These are phyloP conservation scores for Chiua sp. DNA, from an alignment of 1,284 basidiomycete species.

Conservation along the genomic window DNA sequence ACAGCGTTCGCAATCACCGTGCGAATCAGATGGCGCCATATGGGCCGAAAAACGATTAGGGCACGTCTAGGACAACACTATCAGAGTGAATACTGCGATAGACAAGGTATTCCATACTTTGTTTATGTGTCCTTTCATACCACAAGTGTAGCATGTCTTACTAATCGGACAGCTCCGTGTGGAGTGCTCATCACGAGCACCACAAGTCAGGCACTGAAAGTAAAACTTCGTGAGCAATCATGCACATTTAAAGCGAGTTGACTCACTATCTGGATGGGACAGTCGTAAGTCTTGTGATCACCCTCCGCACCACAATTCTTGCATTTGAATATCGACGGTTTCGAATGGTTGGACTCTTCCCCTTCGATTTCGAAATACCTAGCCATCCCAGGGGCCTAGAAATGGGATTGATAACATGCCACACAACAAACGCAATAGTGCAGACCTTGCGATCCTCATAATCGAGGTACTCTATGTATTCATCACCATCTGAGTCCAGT, in stretches of 20 bases:
- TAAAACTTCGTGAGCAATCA: conserved; percentile 5
- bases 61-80: conserved; percentile 61
- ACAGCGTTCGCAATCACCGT: conserved; percentile 77
- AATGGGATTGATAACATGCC: conserved; percentile 9
- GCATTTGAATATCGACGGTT: conserved; percentile 59
- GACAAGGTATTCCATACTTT: conserved; percentile 47
- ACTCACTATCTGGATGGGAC: conserved; percentile 71
- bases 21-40: conserved; percentile 35
- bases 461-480: conserved; percentile 76
- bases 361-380: conserved; percentile 66
- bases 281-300: conserved; percentile 65
- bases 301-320: conserved; percentile 76
- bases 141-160: conserved; percentile 86
- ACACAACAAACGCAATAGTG: conserved; percentile 3
- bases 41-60: conserved; percentile 60
- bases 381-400: conserved; percentile 47
- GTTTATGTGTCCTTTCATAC: conserved; percentile 86
- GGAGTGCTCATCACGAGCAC: conserved; percentile 83
- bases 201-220: conserved; percentile 84
- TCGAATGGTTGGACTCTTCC: conserved; percentile 43
- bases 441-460: conserved; percentile 67
- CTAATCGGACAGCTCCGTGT: conserved; percentile 86
- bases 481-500: conserved; percentile 52
- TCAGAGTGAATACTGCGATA: background rate
- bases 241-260: conserved; percentile 1